These are phyloP conservation scores for Cutaneotrichosporon sp. DNA, from an alignment of 1,284 basidiomycete species.

Conservation along the genomic window DNA sequence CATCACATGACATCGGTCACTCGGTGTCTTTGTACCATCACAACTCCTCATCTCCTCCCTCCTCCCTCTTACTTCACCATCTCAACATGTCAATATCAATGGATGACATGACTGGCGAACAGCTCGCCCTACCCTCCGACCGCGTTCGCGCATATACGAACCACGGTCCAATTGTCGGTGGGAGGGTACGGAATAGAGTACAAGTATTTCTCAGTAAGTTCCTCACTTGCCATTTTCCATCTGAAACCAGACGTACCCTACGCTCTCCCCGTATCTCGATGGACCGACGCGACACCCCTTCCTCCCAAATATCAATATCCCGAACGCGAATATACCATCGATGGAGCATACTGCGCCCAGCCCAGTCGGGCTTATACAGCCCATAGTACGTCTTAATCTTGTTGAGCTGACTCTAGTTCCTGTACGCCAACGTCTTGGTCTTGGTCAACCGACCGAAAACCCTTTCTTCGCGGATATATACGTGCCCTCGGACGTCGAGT, in stretches of 20 bases:
- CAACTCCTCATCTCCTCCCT: too few relatives aligned
- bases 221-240: too few relatives aligned
- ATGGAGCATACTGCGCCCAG: slow-evolving; percentile 56
- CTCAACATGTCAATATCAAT: background rate
- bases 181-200: slow-evolving; percentile 34
- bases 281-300: slow-evolving; percentile 63
- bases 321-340: slow-evolving; percentile 62
- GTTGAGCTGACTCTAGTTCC: slow-evolving; percentile 14
- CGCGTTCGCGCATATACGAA: slow-evolving; percentile 29
- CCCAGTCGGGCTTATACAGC: slow-evolving; percentile 31
- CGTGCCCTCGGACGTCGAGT: slow-evolving; percentile 57
- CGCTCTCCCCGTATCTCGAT: slow-evolving; percentile 63
- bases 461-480: slow-evolving; percentile 74
- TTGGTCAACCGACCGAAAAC: slow-evolving; percentile 67
- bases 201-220: slow-evolving; percentile 45
- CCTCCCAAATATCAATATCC: slow-evolving; percentile 61
- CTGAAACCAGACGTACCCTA: slow-evolving; percentile 65
- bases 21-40: too few relatives aligned
- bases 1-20: too few relatives aligned
- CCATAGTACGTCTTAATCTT: slow-evolving; percentile 55
- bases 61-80: too few relatives aligned
- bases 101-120: slow-evolving; percentile 33
- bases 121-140: slow-evolving; percentile 35
- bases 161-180: slow-evolving; percentile 35
- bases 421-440: slow-evolving; percentile 52